Conservation (phyloP, 257 asterid species). For the Leptodermis oblonga region DNA sequence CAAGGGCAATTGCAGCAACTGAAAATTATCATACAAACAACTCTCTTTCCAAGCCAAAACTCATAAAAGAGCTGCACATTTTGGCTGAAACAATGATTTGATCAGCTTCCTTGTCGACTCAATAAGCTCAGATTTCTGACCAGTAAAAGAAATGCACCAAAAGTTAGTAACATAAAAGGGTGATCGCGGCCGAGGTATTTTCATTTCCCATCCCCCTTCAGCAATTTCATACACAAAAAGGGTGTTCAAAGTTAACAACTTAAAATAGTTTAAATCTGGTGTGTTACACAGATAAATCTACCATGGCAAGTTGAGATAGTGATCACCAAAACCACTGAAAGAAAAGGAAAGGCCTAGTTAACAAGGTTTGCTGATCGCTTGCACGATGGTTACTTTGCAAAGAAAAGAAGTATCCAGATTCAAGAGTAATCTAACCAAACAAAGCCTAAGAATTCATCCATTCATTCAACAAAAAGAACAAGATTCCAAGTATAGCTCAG, state of each 20-base stretch:
- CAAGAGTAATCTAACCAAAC: background rate
- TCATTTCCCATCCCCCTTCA: too few species aligned
- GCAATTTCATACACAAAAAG: background rate
- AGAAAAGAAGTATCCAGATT: background rate
- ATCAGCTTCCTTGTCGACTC: slow-evolving; percentile 24
- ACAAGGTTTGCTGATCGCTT: too few species aligned
- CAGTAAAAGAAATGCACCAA: slow-evolving; percentile 2
- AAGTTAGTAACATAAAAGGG: slow-evolving; percentile 9
- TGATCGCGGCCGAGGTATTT: too few species aligned
- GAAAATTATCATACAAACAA: too few species aligned
- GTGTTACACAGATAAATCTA: too few species aligned
- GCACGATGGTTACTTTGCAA: background rate
- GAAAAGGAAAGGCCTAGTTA: too few species aligned
- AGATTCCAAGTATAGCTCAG: background rate
- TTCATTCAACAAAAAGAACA: background rate
- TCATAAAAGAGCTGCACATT: background rate
- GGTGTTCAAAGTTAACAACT: background rate
- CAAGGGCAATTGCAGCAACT: too few species aligned
- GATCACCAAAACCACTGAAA: too few species aligned
- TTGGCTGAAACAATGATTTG: background rate
- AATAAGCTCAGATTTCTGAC: slow-evolving; percentile 65
- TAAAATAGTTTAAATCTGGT: too few species aligned
- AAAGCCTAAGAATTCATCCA: background rate
- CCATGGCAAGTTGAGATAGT: too few species aligned
- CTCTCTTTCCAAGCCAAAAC: too few species aligned